Percentiles rank a stretch among this genome's conserved stretches.
These are phyloP conservation scores for Wickerhamiella musiphila DNA, from an alignment of 805 yeast species.

Conservation along the genomic window DNA sequence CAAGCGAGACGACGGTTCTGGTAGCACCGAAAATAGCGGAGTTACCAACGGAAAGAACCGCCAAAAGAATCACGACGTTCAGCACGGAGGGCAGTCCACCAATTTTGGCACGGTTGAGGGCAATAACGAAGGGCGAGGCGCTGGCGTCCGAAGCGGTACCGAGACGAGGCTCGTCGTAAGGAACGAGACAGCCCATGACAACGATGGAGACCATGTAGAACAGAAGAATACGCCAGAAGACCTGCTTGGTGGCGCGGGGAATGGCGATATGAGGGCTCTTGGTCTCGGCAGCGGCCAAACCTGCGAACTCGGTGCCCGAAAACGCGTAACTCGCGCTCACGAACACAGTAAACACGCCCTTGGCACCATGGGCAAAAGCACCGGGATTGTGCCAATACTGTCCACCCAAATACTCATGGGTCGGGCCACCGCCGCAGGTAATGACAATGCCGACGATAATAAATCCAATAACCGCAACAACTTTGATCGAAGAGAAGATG, in stretches of 20 bases:
- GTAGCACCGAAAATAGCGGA: slow-evolving; percentile 55
- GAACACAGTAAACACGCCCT: slow-evolving; percentile 45
- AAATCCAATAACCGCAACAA: slow-evolving; percentile 41
- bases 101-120: slow-evolving; percentile 49
- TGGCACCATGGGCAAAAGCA: slow-evolving; percentile 43
- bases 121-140: slow-evolving; percentile 62
- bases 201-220: slow-evolving; percentile 47
- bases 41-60: slow-evolving; percentile 59
- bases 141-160: slow-evolving; percentile 39
- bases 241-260: slow-evolving; percentile 55
- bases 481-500: slow-evolving; percentile 37
- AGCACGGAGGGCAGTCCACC: slow-evolving; percentile 50
- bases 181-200: slow-evolving; percentile 54
- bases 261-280: slow-evolving; percentile 42
- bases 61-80: slow-evolving; percentile 52
- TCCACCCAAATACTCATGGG: slow-evolving; percentile 32
- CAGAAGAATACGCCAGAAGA: slow-evolving; percentile 53
- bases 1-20: slow-evolving; percentile 51
- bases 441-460: slow-evolving; percentile 37
- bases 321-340: slow-evolving; percentile 50
- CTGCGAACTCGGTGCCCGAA: slow-evolving; percentile 49
- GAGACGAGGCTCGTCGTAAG: slow-evolving; percentile 36
- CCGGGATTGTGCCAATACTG: slow-evolving; percentile 44
- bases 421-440: slow-evolving; percentile 35
- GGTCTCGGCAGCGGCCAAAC: slow-evolving; percentile 54